Evolutionary conservation across 176 grass and related monocot species (phyloP).

Genomic region (Panicum miliaceum): DNA sequence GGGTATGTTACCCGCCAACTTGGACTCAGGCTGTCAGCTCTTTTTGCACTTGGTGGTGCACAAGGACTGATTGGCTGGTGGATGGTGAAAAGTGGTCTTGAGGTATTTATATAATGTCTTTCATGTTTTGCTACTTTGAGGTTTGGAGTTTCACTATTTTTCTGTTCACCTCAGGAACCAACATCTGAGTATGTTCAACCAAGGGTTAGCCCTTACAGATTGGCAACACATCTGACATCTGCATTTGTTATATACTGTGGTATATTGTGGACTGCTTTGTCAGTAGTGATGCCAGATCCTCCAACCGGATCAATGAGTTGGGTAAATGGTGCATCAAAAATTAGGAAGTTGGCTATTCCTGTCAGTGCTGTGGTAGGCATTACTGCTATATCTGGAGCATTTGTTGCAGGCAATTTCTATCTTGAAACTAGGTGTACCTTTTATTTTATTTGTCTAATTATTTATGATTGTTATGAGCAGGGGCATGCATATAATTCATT

Average conservation of each 20-base stretch:
- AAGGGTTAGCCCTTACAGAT: slow-evolving; percentile 90
- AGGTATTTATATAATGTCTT: slow-evolving; percentile 58
- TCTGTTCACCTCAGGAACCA: slow-evolving; percentile 63
- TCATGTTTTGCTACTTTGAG: slow-evolving; percentile 30
- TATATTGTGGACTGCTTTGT: slow-evolving; percentile 94
- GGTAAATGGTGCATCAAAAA: slow-evolving; percentile 78
- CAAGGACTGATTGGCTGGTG: slow-evolving; percentile 98
- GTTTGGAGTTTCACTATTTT: slow-evolving; percentile 26
- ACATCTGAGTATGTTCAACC: slow-evolving; percentile 90
- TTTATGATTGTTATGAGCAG: slow-evolving; percentile 49
- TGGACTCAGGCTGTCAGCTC: slow-evolving; percentile 72
- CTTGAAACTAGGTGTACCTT: slow-evolving; percentile 10
- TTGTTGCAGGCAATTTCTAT: slow-evolving; percentile 82
- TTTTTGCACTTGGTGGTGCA: slow-evolving; percentile 85
- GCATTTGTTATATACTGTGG: slow-evolving; percentile 93
- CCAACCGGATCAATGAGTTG: slow-evolving; percentile 69
- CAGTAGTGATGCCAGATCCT: slow-evolving; percentile 88
- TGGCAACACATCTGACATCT: slow-evolving; percentile 94
- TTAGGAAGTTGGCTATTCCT: slow-evolving; percentile 79
- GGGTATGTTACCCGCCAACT: slow-evolving; percentile 93
- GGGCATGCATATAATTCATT: slow-evolving; percentile 98
- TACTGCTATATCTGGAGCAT: slow-evolving; percentile 91
- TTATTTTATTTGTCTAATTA: slow-evolving; percentile 7
- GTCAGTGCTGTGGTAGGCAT: slow-evolving; percentile 82
- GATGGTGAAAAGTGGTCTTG: slow-evolving; percentile 99